These are phyloP conservation scores for Penicillium macrosclerotiorum DNA, from an alignment of 495 filamentous ascomycete genomes.

Conservation along the genomic window DNA sequence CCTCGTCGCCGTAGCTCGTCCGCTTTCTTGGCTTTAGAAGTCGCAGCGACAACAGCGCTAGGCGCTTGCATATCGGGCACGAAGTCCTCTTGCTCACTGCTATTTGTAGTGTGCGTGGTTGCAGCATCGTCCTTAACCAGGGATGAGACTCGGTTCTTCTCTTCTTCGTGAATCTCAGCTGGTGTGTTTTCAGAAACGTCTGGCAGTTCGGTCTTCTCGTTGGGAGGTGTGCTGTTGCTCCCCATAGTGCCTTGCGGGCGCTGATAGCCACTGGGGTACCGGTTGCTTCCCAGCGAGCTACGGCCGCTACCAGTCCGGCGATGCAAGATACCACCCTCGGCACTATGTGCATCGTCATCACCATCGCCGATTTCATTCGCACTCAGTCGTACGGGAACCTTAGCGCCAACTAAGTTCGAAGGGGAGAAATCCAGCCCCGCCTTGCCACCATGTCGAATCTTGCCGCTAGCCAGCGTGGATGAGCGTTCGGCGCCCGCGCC, in stretches of 20 bases:
- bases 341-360: conserved; percentile 63
- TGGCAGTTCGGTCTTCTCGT: conserved; percentile 49
- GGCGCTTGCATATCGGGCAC: conserved; percentile 53
- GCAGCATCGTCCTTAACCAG: conserved; percentile 47
- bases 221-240: conserved; percentile 64
- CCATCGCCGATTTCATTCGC: conserved; percentile 92
- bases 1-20: conserved; percentile 80
- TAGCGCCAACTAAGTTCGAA: conserved; percentile 68
- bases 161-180: conserved; percentile 37
- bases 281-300: conserved; percentile 71
- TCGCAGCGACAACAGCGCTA: conserved; percentile 40
- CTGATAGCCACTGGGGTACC: conserved; percentile 54
- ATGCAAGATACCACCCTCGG: conserved; percentile 56
- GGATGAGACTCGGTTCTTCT: conserved; percentile 38
- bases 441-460: conserved; percentile 76
- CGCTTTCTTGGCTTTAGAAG: conserved; percentile 65
- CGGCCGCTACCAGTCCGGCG: conserved; percentile 74
- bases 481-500: conserved; percentile 50
- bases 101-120: conserved; percentile 27
- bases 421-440: conserved; percentile 70
- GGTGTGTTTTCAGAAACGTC: conserved; percentile 54
- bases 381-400: conserved; percentile 85
- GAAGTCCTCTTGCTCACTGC: conserved; percentile 52
- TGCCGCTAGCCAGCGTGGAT: conserved; percentile 65
- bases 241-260: conserved; percentile 61